Evolutionary conservation across 768 basidiomycete genomes (phyloP).

Genomic region (Podaxis sp.): DNA sequence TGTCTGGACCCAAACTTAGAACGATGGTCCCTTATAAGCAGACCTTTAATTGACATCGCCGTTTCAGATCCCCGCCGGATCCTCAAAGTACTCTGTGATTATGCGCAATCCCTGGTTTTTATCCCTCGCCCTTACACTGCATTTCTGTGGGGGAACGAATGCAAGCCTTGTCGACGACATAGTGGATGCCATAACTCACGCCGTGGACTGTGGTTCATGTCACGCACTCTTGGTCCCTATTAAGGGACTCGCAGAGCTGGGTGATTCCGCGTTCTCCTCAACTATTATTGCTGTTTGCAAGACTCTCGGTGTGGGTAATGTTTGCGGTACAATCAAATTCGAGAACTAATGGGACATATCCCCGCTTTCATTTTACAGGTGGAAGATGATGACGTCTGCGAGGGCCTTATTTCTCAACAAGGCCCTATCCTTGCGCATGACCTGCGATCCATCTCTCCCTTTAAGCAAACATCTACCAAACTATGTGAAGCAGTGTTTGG

Average conservation of each 20-base stretch:
- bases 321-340: background rate
- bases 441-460: conserved; percentile 46
- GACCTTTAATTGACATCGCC: too few species aligned
- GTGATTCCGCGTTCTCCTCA: conserved; percentile 45
- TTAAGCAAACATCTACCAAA: conserved; percentile 49
- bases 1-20: background rate
- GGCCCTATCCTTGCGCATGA: conserved; percentile 60
- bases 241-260: conserved; percentile 44
- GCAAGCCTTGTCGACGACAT: conserved; percentile 40
- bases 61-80: too few species aligned
- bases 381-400: conserved; percentile 59
- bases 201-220: conserved; percentile 51
- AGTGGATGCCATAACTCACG: conserved; percentile 41
- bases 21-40: too few species aligned
- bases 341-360: background rate
- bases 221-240: conserved; percentile 49
- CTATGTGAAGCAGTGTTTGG: conserved; percentile 57
- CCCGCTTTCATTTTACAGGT: conserved; percentile 29
- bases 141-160: conserved; percentile 8
- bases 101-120: conserved; percentile 1
- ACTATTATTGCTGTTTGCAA: conserved; percentile 47
- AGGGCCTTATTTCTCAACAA: conserved; percentile 47
- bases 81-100: background rate
- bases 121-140: background rate
- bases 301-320: conserved; percentile 32